Evolutionary conservation across 2,329 filamentous ascomycete genomes (phyloP).

Genomic region (Hypoxylon sp.): DNA sequence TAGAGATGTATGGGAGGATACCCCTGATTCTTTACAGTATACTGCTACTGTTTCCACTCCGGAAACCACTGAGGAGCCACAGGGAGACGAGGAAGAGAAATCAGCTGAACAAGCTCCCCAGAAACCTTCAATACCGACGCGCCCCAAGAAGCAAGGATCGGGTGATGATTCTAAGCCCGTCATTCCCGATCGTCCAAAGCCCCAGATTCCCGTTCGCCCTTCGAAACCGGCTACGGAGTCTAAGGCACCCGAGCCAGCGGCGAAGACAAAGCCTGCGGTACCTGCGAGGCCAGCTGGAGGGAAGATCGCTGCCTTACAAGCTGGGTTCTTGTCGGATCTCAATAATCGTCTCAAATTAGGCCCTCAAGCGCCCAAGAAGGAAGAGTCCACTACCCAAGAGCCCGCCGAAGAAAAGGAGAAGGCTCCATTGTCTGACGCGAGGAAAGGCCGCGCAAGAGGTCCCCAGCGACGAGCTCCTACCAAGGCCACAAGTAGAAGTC

Average conservation of each 20-base stretch:
- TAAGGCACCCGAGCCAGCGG: slow-evolving; percentile 61
- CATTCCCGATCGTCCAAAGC: slow-evolving; percentile 71
- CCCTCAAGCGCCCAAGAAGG: slow-evolving; percentile 83
- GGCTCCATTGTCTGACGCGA: slow-evolving; percentile 86
- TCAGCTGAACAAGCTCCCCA: slow-evolving; percentile 55
- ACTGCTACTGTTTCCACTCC: slow-evolving; percentile 79
- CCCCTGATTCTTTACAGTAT: slow-evolving; percentile 84
- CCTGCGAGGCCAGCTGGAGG: slow-evolving; percentile 82
- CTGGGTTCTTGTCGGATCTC: slow-evolving; percentile 92
- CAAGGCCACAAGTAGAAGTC: slow-evolving; percentile 59
- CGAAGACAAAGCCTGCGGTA: slow-evolving; percentile 86
- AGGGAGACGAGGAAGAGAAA: slow-evolving; percentile 62
- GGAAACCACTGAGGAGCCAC: slow-evolving; percentile 59
- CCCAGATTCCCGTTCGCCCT: slow-evolving; percentile 69
- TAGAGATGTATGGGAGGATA: slow-evolving; percentile 94
- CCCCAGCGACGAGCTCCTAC: slow-evolving; percentile 82
- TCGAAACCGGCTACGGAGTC: slow-evolving; percentile 59
- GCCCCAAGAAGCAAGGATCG: slow-evolving; percentile 61
- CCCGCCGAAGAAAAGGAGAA: slow-evolving; percentile 75
- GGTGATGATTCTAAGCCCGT: slow-evolving; percentile 58
- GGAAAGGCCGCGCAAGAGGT: slow-evolving; percentile 90
- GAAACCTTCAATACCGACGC: slow-evolving; percentile 74
- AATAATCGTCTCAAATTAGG: slow-evolving; percentile 91
- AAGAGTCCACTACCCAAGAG: slow-evolving; percentile 73
- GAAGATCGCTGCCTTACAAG: slow-evolving; percentile 93